Evolutionary conservation across 2,329 filamentous ascomycete species (phyloP).

Genomic region (Cladophialophora exuberans): DNA sequence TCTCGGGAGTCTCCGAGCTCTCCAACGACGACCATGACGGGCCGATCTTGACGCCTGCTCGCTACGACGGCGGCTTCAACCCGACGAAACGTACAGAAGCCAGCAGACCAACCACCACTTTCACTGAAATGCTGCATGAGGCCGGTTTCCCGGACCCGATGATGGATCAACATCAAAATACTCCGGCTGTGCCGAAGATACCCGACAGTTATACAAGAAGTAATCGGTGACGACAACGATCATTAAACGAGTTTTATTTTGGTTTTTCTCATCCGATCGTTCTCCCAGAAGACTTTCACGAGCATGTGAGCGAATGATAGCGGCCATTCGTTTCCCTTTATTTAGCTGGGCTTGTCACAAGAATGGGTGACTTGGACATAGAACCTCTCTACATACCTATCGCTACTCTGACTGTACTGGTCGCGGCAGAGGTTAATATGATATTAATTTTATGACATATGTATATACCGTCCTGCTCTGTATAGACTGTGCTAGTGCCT

Average conservation of each 20-base stretch:
- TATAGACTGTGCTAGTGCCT: neutral
- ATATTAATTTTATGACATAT: neutral
- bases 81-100: constrained; percentile 19
- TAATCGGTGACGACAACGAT: constrained; percentile 1
- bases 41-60: constrained; percentile 26
- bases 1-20: constrained; percentile 19
- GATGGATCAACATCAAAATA: constrained; percentile 15
- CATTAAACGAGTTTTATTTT: constrained; percentile 10
- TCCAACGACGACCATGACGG: constrained; percentile 8
- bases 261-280: constrained; percentile 1
- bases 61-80: constrained; percentile 23
- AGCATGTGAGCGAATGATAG: neutral
- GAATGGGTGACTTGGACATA: neutral
- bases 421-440: constrained; percentile 18
- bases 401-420: constrained; percentile 15
- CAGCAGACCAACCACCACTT: constrained; percentile 30
- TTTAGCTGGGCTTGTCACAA: neutral
- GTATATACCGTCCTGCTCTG: neutral
- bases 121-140: constrained; percentile 33
- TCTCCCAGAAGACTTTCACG: neutral
- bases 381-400: constrained; percentile 7
- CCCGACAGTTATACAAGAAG: constrained; percentile 26
- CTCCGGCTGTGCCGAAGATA: constrained; percentile 29
- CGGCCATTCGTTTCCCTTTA: neutral
- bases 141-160: constrained; percentile 32